Percentiles rank a stretch among this genome's conserved stretches.
phyloP scores from a whole-genome alignment of 129 eudicot genomes.

The Flaveria brownii region DNA sequence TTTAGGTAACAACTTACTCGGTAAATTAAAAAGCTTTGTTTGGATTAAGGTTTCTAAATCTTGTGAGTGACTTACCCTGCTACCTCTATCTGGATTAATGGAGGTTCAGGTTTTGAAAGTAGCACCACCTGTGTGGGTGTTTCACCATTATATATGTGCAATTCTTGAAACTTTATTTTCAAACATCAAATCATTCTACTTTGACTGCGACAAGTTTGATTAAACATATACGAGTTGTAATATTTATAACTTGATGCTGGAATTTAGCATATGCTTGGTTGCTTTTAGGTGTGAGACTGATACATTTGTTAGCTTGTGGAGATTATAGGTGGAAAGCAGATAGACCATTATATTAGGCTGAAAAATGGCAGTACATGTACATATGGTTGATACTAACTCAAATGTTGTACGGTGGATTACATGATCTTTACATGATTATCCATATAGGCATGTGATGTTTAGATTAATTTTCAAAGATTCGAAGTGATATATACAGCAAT shows the following conservation, averaged over 20 bases:
- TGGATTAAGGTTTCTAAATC: slow-evolving; percentile 8
- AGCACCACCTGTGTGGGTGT: not conserved
- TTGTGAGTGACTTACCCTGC: slow-evolving; percentile 2
- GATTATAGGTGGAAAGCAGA: not conserved
- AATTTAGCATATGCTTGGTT: not conserved
- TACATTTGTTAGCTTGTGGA: not conserved
- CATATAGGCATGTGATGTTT: not conserved
- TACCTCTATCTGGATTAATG: not conserved
- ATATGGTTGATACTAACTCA: not conserved
- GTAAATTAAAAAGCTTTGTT: not conserved
- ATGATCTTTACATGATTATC: not conserved
- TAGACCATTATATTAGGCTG: not conserved
- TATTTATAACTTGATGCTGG: not conserved
- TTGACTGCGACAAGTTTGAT: slow-evolving; percentile 1
- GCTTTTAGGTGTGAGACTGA: slow-evolving; percentile 16
- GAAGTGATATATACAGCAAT: not conserved
- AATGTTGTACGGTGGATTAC: not conserved
- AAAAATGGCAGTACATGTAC: not conserved
- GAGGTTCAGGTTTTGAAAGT: not conserved
- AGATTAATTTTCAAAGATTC: not conserved
- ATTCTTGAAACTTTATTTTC: not conserved
- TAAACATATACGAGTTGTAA: too few species aligned
- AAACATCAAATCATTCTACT: not conserved
- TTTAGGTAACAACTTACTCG: slow-evolving; percentile 1
- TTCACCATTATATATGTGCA: not conserved